These are phyloP conservation scores for Rhododendron mucronatum DNA, from an alignment of 148 eudicot species.

Conservation along the genomic window DNA sequence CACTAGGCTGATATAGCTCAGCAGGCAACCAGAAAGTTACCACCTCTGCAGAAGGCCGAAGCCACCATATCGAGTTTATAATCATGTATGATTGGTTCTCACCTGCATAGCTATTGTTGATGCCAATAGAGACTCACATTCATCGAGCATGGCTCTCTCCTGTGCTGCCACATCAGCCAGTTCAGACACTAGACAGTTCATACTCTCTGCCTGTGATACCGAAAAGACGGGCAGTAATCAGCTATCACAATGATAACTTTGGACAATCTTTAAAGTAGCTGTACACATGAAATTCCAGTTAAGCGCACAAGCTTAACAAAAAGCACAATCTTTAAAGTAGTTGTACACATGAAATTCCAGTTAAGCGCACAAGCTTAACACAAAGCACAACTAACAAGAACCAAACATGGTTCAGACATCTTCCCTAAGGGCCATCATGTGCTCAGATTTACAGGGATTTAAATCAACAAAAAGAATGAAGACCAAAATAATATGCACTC, in stretches of 20 bases:
- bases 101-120: constrained; percentile 85
- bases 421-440: neutral
- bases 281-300: neutral
- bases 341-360: too few relatives aligned
- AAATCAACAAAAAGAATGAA: neutral
- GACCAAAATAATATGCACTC: neutral
- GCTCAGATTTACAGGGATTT: neutral
- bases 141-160: constrained; percentile 77
- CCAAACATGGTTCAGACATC: neutral
- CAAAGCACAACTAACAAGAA: neutral
- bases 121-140: constrained; percentile 64
- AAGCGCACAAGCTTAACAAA: neutral
- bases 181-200: constrained; percentile 67
- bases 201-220: constrained; percentile 61
- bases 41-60: neutral
- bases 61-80: neutral
- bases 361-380: too few relatives aligned
- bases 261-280: neutral
- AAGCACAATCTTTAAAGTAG: neutral
- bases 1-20: neutral
- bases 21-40: neutral
- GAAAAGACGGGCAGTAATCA: neutral
- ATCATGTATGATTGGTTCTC: neutral
- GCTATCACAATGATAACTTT: neutral
- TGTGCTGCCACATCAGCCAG: constrained; percentile 67